Evolutionary conservation across 768 basidiomycete species (phyloP).

Genomic region (Leccinum arenicola): DNA sequence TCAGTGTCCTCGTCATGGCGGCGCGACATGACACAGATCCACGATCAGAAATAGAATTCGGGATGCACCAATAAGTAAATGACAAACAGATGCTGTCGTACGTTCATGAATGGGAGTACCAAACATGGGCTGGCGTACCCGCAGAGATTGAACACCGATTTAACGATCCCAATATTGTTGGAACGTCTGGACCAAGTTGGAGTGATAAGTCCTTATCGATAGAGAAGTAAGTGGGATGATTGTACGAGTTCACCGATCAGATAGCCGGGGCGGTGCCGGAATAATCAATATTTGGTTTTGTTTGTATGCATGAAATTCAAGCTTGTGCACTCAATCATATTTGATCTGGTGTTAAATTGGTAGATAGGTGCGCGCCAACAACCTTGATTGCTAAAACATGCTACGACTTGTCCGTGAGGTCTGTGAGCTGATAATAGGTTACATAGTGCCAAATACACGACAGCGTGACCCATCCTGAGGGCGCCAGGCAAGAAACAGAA

Average conservation of each 20-base stretch:
- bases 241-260: background rate
- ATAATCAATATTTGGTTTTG: background rate
- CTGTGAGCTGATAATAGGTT: conserved; percentile 19
- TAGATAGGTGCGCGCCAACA: background rate
- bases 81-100: background rate
- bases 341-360: background rate
- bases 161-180: background rate
- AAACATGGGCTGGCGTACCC: background rate
- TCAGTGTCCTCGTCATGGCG: background rate
- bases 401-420: conserved; percentile 8
- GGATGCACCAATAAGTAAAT: too few relatives aligned
- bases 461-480: conserved; percentile 3
- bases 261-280: background rate
- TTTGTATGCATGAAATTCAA: background rate
- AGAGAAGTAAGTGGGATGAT: background rate
- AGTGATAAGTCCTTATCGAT: background rate
- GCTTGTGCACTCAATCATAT: background rate
- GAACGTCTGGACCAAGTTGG: background rate
- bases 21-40: too few relatives aligned
- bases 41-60: too few relatives aligned
- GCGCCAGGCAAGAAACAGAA: conserved; percentile 22
- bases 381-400: conserved; percentile 2
- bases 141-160: background rate
- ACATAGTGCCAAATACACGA: conserved; percentile 28
- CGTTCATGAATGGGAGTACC: background rate